These are phyloP conservation scores for Tricholoma matsutake DNA, from an alignment of 768 basidiomycete genomes.

Conservation along the genomic window DNA sequence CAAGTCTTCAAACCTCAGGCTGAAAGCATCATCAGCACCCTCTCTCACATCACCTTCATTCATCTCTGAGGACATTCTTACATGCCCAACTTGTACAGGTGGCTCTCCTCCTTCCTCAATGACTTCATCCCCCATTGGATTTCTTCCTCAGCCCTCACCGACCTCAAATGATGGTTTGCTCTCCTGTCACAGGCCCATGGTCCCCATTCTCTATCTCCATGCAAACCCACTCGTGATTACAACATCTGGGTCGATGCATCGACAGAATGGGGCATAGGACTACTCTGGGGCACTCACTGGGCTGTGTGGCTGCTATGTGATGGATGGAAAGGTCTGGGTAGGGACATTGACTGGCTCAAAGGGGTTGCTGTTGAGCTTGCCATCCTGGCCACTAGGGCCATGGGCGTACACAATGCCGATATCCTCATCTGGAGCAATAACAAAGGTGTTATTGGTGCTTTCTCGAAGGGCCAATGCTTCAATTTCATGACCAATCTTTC, in stretches of 20 bases:
- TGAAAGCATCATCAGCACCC: too few relatives aligned
- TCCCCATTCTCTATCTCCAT: too few relatives aligned
- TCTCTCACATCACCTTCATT: too few relatives aligned
- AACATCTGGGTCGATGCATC: too few relatives aligned
- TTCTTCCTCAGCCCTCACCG: too few relatives aligned
- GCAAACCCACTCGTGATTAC: too few relatives aligned
- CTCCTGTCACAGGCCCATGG: constrained; percentile 1
- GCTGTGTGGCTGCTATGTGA: constrained; percentile 5
- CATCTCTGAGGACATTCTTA: constrained; percentile 1
- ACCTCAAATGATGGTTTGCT: background rate
- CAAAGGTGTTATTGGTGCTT: constrained; percentile 23
- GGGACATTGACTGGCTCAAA: constrained; percentile 10
- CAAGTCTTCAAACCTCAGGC: too few relatives aligned
- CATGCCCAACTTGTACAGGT: constrained; percentile 7
- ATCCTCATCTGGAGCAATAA: constrained; percentile 23
- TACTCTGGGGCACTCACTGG: too few relatives aligned
- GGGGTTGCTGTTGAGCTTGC: too few relatives aligned
- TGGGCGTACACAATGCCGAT: constrained; percentile 2
- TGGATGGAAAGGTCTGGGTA: constrained; percentile 9
- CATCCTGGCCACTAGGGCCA: too few relatives aligned
- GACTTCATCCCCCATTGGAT: background rate
- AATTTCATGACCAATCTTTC: constrained; percentile 20
- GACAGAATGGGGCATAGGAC: too few relatives aligned
- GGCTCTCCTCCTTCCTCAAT: background rate
- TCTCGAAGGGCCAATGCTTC: too few relatives aligned